Evolutionary conservation across 495 filamentous ascomycete species (phyloP).

Genomic region (Hapsidospora chrysogenum): DNA sequence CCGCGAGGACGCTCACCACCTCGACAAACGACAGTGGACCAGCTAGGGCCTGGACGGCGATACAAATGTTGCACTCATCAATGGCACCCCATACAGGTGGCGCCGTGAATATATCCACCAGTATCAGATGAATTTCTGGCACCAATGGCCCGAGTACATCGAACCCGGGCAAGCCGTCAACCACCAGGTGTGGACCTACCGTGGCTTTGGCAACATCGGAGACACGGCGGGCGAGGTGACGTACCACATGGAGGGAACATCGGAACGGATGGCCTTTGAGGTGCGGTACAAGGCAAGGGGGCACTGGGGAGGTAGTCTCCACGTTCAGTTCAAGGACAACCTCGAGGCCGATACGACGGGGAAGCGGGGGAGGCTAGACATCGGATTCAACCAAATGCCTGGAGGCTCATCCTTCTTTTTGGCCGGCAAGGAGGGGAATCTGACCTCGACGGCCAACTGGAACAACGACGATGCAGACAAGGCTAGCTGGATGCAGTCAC

Average conservation of each 20-base stretch:
- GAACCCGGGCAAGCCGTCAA: background rate
- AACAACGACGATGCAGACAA: background rate
- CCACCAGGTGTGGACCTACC: background rate
- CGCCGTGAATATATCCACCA: background rate
- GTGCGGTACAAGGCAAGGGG: background rate
- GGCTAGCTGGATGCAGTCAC: background rate
- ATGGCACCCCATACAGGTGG: conserved; percentile 2
- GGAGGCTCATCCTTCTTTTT: conserved; percentile 1
- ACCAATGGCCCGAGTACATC: background rate
- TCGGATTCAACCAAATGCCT: background rate
- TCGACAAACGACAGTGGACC: too few species aligned
- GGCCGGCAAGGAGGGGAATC: background rate
- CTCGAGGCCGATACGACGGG: background rate
- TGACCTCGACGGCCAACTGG: background rate
- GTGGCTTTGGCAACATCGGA: background rate
- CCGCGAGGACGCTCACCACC: too few species aligned
- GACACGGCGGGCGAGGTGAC: background rate
- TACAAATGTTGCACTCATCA: too few species aligned
- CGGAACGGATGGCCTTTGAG: background rate
- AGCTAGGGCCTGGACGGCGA: too few species aligned
- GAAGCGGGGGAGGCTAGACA: background rate
- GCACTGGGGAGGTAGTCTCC: background rate
- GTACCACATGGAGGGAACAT: background rate
- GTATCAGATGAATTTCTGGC: background rate
- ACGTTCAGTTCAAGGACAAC: background rate